Percentiles rank a stretch among this genome's conserved stretches.
phyloP scores from a whole-genome alignment of 2,329 filamentous ascomycete species.

The Pseudocercospora vitis region DNA sequence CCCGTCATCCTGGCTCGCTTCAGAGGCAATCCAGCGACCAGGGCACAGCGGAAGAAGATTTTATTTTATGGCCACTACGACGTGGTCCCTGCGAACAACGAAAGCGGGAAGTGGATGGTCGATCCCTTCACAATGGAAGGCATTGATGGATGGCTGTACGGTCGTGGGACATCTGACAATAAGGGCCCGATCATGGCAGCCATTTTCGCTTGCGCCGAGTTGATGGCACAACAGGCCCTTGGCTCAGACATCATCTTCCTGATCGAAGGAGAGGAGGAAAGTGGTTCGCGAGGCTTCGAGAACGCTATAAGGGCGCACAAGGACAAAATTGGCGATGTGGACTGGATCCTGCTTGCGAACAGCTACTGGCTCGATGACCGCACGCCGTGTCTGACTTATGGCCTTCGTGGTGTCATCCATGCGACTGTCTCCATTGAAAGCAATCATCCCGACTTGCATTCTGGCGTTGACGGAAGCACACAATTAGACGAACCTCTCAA shows the following conservation, averaged over 20 bases:
- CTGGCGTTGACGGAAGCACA: conserved; percentile 91
- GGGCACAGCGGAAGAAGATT: conserved; percentile 74
- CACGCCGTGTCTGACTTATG: conserved; percentile 92
- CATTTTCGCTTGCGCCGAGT: conserved; percentile 86
- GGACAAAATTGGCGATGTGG: conserved; percentile 79
- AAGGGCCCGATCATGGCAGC: conserved; percentile 95
- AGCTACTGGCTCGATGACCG: conserved; percentile 98
- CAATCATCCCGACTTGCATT: conserved; percentile 83
- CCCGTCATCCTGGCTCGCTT: conserved; percentile 94
- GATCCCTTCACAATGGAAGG: conserved; percentile 90
- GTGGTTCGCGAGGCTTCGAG: conserved; percentile 86
- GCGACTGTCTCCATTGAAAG: conserved; percentile 88
- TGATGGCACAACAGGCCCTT: conserved; percentile 78
- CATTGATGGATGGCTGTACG: conserved; percentile 88
- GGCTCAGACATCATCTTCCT: conserved; percentile 89
- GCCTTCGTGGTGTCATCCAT: conserved; percentile 88
- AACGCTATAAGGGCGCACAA: conserved; percentile 79
- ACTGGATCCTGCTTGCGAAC: conserved; percentile 94
- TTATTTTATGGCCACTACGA: conserved; percentile 99
- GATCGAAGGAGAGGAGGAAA: conserved; percentile 96
- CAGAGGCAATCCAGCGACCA: conserved; percentile 67
- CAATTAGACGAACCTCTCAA: conserved; percentile 89
- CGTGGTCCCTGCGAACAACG: conserved; percentile 85
- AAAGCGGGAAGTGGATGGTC: conserved; percentile 76
- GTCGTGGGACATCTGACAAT: conserved; percentile 94